Evolutionary conservation across 306 rosid genomes (phyloP).

Genomic region (Sphenostylis stenocarpa): DNA sequence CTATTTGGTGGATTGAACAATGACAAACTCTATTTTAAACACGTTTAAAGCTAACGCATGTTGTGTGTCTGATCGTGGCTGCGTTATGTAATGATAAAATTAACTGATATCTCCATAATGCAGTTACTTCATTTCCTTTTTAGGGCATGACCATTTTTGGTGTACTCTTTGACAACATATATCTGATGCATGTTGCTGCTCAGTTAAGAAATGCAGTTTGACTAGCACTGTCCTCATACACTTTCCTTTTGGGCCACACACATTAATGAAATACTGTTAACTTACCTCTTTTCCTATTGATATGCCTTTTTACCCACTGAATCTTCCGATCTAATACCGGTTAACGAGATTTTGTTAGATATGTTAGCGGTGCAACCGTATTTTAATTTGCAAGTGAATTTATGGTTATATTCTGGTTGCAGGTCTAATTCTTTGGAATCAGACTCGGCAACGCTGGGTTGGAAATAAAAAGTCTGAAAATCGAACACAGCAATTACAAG

Average conservation of each 20-base stretch:
- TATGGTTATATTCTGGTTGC: constrained; percentile 31
- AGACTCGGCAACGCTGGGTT: constrained; percentile 81
- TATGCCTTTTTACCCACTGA: background rate
- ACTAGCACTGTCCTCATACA: background rate
- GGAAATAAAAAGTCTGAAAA: constrained; percentile 62
- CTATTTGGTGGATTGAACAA: background rate
- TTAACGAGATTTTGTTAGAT: background rate
- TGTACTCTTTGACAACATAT: constrained; percentile 17
- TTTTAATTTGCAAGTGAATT: constrained; percentile 28
- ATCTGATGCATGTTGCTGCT: background rate
- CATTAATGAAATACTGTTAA: background rate
- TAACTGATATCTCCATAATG: background rate
- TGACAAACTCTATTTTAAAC: background rate
- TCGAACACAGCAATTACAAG: constrained; percentile 54
- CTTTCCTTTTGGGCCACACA: background rate
- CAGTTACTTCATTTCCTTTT: constrained; percentile 7
- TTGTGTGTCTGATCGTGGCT: background rate
- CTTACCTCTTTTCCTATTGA: background rate
- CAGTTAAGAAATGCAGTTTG: background rate
- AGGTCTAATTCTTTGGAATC: constrained; percentile 96
- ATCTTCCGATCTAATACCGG: background rate
- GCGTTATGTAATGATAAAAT: background rate
- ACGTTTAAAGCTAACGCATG: background rate
- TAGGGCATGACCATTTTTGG: background rate
- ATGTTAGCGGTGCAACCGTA: background rate